phyloP scores from a whole-genome alignment of 345 rosid species.

The Nephelium lappaceum region DNA sequence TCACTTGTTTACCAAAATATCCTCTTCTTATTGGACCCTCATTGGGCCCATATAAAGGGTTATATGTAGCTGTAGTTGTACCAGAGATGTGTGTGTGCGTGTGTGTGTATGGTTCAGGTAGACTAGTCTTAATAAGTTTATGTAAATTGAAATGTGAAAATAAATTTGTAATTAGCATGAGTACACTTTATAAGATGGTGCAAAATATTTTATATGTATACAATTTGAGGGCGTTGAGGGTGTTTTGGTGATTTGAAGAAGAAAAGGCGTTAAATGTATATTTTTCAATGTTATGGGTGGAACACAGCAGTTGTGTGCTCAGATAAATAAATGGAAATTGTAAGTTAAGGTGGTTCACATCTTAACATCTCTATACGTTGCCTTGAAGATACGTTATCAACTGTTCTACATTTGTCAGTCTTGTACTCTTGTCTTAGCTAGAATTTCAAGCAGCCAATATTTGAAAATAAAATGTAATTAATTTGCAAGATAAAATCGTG shows the following conservation, averaged over 20 bases:
- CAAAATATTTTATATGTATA: too few species aligned
- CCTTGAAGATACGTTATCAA: slow-evolving; percentile 45
- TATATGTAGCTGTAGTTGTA: neutral
- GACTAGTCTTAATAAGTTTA: too few species aligned
- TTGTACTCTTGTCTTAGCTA: neutral
- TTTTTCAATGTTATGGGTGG: slow-evolving; percentile 11
- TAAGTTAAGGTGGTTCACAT: slow-evolving; percentile 40
- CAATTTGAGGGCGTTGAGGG: neutral
- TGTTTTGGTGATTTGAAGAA: slow-evolving; percentile 12
- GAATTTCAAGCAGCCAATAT: too few species aligned
- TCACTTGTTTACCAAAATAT: slow-evolving; percentile 22
- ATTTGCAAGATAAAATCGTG: too few species aligned
- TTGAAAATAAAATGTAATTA: too few species aligned
- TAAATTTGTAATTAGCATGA: too few species aligned
- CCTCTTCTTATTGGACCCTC: neutral
- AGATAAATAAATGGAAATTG: slow-evolving; percentile 16
- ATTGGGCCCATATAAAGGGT: neutral
- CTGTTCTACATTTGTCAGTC: neutral
- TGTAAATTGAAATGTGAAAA: neutral
- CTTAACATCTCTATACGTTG: slow-evolving; percentile 49
- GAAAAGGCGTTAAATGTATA: neutral
- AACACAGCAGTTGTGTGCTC: slow-evolving; percentile 21
- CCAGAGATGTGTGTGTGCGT: neutral
- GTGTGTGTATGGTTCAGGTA: too few species aligned
- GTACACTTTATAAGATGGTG: too few species aligned